phyloP scores from a whole-genome alignment of 257 asterid genomes.

The Linaria vulgaris region DNA sequence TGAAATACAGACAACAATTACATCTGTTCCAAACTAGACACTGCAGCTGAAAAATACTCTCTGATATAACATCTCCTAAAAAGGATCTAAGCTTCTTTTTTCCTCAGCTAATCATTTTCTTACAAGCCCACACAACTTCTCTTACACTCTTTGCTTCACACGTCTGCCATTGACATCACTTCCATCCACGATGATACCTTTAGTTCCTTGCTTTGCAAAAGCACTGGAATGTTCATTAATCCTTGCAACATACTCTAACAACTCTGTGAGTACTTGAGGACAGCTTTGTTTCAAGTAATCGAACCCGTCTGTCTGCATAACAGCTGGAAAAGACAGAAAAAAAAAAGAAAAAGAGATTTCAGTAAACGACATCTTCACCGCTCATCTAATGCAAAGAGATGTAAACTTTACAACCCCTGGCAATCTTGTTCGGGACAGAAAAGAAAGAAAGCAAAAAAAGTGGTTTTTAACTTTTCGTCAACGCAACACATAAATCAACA shows the following conservation, averaged over 20 bases:
- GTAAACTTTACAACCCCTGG: too few species aligned
- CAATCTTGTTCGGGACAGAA: too few species aligned
- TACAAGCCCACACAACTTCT: conserved; percentile 16
- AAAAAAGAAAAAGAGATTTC: too few species aligned
- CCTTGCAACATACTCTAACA: conserved; percentile 86
- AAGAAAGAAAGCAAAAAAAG: too few species aligned
- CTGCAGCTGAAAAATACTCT: conserved; percentile 30
- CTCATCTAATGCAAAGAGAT: too few species aligned
- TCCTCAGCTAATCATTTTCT: background rate
- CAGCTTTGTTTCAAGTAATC: conserved; percentile 91
- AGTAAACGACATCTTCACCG: too few species aligned
- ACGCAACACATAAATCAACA: too few species aligned
- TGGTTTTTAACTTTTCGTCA: too few species aligned
- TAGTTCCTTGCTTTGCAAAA: conserved; percentile 57
- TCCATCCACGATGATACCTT: conserved; percentile 53
- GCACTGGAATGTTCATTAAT: conserved; percentile 54
- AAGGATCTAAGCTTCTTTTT: conserved; percentile 28
- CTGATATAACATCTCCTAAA: conserved; percentile 22
- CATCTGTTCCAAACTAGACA: too few species aligned
- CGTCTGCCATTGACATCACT: conserved; percentile 77
- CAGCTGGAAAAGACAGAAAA: conserved; percentile 88
- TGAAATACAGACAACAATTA: conserved; percentile 26
- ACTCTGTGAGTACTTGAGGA: conserved; percentile 70
- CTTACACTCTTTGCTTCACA: conserved; percentile 73
- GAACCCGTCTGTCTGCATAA: conserved; percentile 94